Percentiles rank a stretch among this genome's conserved stretches.
These are phyloP conservation scores for Pseudopediastrum boryanum DNA, from an alignment of 139 green algal genomes.

Conservation along the genomic window DNA sequence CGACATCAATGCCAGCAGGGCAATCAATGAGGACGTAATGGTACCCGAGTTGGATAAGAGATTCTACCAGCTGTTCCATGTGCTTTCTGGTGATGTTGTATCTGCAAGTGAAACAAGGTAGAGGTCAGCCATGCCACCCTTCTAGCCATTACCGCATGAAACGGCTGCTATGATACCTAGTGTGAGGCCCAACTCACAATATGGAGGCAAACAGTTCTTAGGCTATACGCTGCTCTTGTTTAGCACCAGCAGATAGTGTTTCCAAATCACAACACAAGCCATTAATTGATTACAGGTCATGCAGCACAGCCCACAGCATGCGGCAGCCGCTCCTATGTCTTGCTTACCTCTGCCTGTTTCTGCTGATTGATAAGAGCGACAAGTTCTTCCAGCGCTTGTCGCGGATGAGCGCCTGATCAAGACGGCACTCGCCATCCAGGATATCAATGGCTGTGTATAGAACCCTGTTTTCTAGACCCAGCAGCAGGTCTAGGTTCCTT, in stretches of 20 bases:
- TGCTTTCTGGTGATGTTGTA: conserved; percentile 86
- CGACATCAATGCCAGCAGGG: conserved; percentile 87
- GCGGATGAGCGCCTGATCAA: conserved; percentile 86
- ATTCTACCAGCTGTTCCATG: conserved; percentile 84
- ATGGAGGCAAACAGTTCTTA: too few relatives aligned
- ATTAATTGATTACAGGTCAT: too few relatives aligned
- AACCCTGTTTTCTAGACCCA: conserved; percentile 90
- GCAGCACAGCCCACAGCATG: too few relatives aligned
- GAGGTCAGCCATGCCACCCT: too few relatives aligned
- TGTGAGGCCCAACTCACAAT: too few relatives aligned
- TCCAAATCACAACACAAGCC: too few relatives aligned
- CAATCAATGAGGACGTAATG: conserved; percentile 90
- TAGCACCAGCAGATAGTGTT: too few relatives aligned
- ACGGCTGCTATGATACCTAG: too few relatives aligned
- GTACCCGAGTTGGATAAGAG: conserved; percentile 77
- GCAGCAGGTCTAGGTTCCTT: conserved; percentile 90
- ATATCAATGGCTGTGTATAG: conserved; percentile 93
- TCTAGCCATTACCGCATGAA: too few relatives aligned
- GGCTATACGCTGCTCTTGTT: too few relatives aligned
- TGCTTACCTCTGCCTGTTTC: conserved; percentile 61
- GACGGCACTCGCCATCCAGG: conserved; percentile 83
- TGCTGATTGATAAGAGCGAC: conserved; percentile 77
- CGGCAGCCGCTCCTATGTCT: neutral
- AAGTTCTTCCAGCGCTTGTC: conserved; percentile 93
- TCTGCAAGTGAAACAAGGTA: conserved; percentile 22